Conservation (phyloP, 306 rosid genomes). For the Cyclanthera cordifolia region DNA sequence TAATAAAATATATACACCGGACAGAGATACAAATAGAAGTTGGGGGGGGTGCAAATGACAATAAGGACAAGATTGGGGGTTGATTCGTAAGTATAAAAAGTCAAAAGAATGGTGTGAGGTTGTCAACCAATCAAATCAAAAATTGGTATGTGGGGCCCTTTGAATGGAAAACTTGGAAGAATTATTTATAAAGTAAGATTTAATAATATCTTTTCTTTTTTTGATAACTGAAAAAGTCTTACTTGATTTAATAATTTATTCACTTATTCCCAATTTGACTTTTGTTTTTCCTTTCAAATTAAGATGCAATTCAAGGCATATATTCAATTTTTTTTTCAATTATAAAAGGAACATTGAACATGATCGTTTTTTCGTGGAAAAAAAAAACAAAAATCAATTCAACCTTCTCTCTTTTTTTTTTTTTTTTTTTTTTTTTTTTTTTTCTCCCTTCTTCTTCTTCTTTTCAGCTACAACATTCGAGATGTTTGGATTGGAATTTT, state of each 20-base stretch:
- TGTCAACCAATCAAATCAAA: neutral
- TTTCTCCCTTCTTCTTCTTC: too few species aligned
- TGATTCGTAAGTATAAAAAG: neutral
- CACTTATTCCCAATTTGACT: conserved; percentile 3
- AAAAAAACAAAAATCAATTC: neutral
- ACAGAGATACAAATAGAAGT: neutral
- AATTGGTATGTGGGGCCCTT: neutral
- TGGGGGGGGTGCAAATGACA: neutral
- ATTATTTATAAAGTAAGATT: neutral
- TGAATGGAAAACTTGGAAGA: too few species aligned
- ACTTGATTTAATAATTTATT: neutral
- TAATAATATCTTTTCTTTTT: neutral
- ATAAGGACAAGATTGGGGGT: neutral
- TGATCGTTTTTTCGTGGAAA: neutral
- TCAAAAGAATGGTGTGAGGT: neutral
- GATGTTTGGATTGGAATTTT: too few species aligned
- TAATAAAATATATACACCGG: too few species aligned
- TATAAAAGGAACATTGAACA: neutral
- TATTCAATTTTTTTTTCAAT: neutral
- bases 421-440: too few species aligned
- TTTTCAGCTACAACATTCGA: too few species aligned
- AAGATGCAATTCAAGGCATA: neutral
- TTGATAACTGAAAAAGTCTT: neutral
- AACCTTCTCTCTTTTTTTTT: too few species aligned
- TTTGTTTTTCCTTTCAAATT: neutral